Base-by-base conservation (phyloP, 805 yeast genomes). In the Kazachstania kunashirensis region DNA sequence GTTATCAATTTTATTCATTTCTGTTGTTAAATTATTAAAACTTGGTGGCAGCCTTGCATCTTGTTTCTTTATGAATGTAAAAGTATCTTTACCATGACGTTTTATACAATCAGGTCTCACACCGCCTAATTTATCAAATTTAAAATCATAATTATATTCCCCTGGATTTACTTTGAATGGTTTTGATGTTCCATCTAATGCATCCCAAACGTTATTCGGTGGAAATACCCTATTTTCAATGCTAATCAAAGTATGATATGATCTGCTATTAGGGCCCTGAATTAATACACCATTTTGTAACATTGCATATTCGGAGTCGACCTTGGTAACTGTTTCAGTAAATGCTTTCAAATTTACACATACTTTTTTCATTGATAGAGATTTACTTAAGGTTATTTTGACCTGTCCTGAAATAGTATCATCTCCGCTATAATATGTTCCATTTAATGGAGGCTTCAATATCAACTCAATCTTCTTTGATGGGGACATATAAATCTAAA, bases 331-430 rank as follows among this genome's bases (percentile, higher is more conserved):
- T 1, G 61, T 53, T 35, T 55, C 55, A 12, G 52, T 39, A 25
- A 48, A 49, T 5, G 57, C 60, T 34, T 49, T 50, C 19, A 76
- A 67, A 56, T 94, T 88, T 55, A 71, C 71, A 51, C 64, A 82
- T 46, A 62, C 53, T 28, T 47, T 36, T 31, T 48, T 44, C 9
- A 63, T 47, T 18, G 57, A 40, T n/a, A 50, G 32, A 1, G 57
- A 47, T 29, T 47, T 59, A 10, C 39, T 44, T 14, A 48, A 44
- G 13, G 45, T 43, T 3, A 56, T 41, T 10, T 40, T 50, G 5
- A 47, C 53, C n/a, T 38, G 39, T 6, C 57, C 64, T 26, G 50
- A 53, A 17, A 52, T 51, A 13, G 38, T 31, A 32, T 58, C 60
- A 36, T 50, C 39, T 10, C 52, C 43, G 24, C 49, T 50, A 52